Evolutionary conservation across 768 basidiomycete genomes (phyloP), one percentile per base, ranked within the genome.

Genomic region (Lactarius hengduanensis): DNA sequence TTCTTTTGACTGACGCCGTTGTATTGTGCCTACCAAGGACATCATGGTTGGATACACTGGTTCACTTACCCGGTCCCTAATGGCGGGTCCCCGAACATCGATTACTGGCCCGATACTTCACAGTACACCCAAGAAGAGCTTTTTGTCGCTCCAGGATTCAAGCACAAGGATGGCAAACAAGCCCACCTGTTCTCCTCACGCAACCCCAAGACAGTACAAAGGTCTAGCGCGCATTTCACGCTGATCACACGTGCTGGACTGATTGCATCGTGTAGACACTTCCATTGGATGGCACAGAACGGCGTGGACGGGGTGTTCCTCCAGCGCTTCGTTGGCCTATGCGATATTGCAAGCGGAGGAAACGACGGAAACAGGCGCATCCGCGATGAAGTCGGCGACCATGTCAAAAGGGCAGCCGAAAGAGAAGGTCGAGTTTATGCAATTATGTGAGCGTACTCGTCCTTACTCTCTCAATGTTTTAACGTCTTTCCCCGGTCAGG

Each of bases 1-100:
- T 36, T 3, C 38, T 47, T 45, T 47, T 26, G 18, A 32, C 30
- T 28, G 26, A 64, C 41, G 53, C 13, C 47, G 47, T 26, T 26
- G 6, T 16, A 28, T 22, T 38, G 18, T 57, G 55, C 61, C 20
- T 61, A 57, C 41, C 9, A 54, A 82, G 86, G 84, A 2, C 92
- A 92, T 71, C 90, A 92, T 70, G 92, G 92, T 34, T 94, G 92
- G 92, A 79, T 92, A 22, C 92, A 94, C 72, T 94, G 92, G 92
- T 86, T 91, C 74, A 80, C 85, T 68, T 71, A 78, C n/a, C 89
- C 89, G 1, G 79, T 92, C 13, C 81, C 86, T 2, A 77, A 83
- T 32, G 90, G 89, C 18, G 92, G 91, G 20, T 83, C 80, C 3
- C 86, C 88, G 4, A 91, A 88, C 70, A 84, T 81, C 57, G 92